phyloP scores from a whole-genome alignment of 106 monocot species.

The Dendrobium nobile region DNA sequence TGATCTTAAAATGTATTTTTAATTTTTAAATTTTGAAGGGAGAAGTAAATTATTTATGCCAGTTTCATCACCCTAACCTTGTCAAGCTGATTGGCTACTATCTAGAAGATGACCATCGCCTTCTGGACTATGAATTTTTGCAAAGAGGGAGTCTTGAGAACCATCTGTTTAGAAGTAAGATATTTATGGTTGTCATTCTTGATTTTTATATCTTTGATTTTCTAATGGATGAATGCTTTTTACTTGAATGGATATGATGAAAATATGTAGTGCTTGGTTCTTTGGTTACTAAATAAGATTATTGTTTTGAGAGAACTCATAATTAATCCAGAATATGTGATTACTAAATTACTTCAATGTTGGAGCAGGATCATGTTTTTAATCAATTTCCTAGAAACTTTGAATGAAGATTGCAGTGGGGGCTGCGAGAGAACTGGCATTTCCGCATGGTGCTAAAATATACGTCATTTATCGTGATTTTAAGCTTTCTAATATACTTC shows the following conservation, averaged over 20 bases:
- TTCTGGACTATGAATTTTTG: conserved; percentile 96
- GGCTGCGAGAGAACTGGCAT: conserved; percentile 85
- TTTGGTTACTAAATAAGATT: neutral
- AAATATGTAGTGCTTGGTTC: neutral
- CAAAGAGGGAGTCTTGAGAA: conserved; percentile 87
- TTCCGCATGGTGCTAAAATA: conserved; percentile 52
- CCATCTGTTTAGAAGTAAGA: conserved; percentile 92
- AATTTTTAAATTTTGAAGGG: conserved; percentile 21
- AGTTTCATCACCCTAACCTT: conserved; percentile 77
- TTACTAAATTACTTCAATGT: neutral
- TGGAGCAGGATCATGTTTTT: conserved; percentile 59
- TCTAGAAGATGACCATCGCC: conserved; percentile 79
- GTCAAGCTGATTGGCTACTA: conserved; percentile 81
- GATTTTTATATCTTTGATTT: neutral
- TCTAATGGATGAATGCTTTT: neutral
- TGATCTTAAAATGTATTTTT: neutral
- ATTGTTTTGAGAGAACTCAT: neutral
- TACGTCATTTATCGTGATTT: conserved; percentile 95
- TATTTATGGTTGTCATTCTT: neutral
- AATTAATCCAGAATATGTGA: neutral
- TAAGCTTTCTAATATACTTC: conserved; percentile 78
- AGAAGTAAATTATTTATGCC: conserved; percentile 84
- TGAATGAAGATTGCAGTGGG: conserved; percentile 80
- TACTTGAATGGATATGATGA: neutral
- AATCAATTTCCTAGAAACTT: conserved; percentile 84